Evolutionary conservation across 495 filamentous ascomycete genomes (phyloP), one percentile per base, ranked within the genome.

Genomic region (Wilcoxina mikolae): DNA sequence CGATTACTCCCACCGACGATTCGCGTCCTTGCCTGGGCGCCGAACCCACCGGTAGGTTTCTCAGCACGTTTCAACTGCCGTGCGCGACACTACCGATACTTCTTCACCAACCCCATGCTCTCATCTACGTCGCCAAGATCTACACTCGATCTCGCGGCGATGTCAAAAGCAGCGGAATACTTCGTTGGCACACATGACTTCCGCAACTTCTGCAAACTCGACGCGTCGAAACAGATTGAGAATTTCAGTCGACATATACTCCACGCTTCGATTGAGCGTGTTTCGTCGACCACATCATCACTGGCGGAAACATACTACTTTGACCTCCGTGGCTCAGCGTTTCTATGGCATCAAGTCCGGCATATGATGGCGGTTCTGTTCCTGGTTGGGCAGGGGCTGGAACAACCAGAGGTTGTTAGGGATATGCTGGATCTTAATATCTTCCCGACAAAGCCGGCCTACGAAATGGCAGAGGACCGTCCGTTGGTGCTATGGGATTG

Each of bases 311-410:
- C 95, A 2, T 96, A 93, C 70, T 80, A 83, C 50, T 88, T 96
- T 65, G 79, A 79, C 22, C 74, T 98, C 29, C 77, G 87, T 45
- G 91, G 91, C 15, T 84, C 84, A n/a, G 93, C 87, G 5, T 98
- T 98, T 68, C 71, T 98, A 43, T 98, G 90, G 90, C 93, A 98
- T 67, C 91, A 98, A 69, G 93, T 98, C 57, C 79, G 91, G 15
- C 83, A 86, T 71, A 90, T 98, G 80, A 78, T 89, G 12, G 75
- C 80, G 18, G 74, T 96, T 15, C 70, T 98, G 26, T 96, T 98
- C 69, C 68, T 87, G 7, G 76, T 98, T n/a, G 91, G 85, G 10
- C 93, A 96, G 69, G 82, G 87, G 0, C 74, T 94, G 4, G 91
- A 98, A 62, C 64, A 72, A 20, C 83, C 88, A 3, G 75, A 75